Percentiles rank a stretch among this genome's conserved stretches.
Evolutionary conservation across 2,329 filamentous ascomycete genomes (phyloP).

Genomic region (Diplodia mutila): DNA sequence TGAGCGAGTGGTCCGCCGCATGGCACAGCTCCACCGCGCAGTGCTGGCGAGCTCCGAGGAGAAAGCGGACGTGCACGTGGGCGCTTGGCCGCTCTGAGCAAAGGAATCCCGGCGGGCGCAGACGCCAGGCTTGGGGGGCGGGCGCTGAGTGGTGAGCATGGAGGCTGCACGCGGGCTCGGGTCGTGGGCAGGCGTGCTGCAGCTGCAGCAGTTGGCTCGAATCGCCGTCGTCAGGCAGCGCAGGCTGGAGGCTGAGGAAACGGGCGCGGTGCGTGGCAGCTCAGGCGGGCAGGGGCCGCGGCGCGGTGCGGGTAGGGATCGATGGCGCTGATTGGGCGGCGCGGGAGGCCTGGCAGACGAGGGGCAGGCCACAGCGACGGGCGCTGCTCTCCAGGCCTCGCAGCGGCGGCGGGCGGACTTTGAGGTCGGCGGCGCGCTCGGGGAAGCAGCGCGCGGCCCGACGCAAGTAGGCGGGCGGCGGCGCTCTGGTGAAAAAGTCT

Average conservation of each 20-base stretch:
- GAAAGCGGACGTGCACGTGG: conserved; percentile 13
- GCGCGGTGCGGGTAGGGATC: neutral
- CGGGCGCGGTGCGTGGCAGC: neutral
- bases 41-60: conserved; percentile 23
- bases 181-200: neutral
- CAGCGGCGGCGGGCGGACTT: conserved; percentile 12
- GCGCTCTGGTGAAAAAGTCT: conserved; percentile 24
- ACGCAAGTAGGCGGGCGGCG: conserved; percentile 17
- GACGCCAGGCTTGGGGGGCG: no score
- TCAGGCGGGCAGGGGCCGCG: conserved; percentile 1
- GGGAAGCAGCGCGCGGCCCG: conserved; percentile 15
- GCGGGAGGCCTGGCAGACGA: neutral
- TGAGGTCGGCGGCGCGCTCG: conserved; percentile 22
- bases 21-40: conserved; percentile 7
- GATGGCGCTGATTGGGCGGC: conserved; percentile 12
- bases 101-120: conserved; percentile 11
- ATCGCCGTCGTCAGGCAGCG: neutral
- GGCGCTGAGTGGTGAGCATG: conserved; percentile 17
- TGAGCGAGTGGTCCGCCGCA: conserved; percentile 4
- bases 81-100: conserved; percentile 16
- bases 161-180: conserved; percentile 11
- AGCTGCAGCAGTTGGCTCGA: neutral
- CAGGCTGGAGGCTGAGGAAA: conserved; percentile 4
- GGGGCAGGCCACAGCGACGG: conserved; percentile 18
- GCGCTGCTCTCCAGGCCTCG: neutral